A percentile compares a stretch with the other conserved stretches of the same genome.
These are phyloP conservation scores for Lactifluus hygrophoroides DNA, from an alignment of 768 basidiomycete species.

Conservation along the genomic window DNA sequence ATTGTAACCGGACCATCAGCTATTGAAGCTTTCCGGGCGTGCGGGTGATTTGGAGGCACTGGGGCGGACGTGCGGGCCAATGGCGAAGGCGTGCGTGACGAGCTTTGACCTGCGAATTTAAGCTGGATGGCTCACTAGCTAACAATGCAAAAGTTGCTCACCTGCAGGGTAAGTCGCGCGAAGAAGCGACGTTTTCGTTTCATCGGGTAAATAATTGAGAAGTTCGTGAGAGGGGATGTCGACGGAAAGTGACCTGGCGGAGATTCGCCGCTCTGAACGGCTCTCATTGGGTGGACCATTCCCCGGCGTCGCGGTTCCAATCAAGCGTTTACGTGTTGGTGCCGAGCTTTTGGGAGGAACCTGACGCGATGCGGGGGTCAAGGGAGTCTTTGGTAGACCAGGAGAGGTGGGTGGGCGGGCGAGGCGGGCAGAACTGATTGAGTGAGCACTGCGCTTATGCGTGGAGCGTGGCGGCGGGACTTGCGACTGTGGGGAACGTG, in stretches of 20 bases:
- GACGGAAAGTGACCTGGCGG: conserved; percentile 56
- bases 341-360: conserved; percentile 5
- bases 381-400: conserved; percentile 42
- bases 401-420: conserved; percentile 79
- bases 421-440: conserved; percentile 74
- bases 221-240: conserved; percentile 46
- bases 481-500: conserved; percentile 44
- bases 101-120: neutral
- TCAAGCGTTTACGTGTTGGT: conserved; percentile 39
- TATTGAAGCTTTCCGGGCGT: conserved; percentile 68
- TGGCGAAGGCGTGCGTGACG: conserved; percentile 28
- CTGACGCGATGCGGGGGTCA: conserved; percentile 28
- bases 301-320: conserved; percentile 36
- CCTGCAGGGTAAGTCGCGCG: conserved; percentile 14
- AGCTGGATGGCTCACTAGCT: neutral
- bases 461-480: conserved; percentile 30
- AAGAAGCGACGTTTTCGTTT: conserved; percentile 1
- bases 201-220: conserved; percentile 10
- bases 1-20: conserved; percentile 3
- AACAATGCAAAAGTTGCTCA: neutral
- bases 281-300: conserved; percentile 22
- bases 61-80: conserved; percentile 38
- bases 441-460: conserved; percentile 69
- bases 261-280: neutral
- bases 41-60: conserved; percentile 55